Evolutionary conservation across 768 basidiomycete species (phyloP), one percentile per base, ranked within the genome.

Genomic region (Serendipita vermifera): DNA sequence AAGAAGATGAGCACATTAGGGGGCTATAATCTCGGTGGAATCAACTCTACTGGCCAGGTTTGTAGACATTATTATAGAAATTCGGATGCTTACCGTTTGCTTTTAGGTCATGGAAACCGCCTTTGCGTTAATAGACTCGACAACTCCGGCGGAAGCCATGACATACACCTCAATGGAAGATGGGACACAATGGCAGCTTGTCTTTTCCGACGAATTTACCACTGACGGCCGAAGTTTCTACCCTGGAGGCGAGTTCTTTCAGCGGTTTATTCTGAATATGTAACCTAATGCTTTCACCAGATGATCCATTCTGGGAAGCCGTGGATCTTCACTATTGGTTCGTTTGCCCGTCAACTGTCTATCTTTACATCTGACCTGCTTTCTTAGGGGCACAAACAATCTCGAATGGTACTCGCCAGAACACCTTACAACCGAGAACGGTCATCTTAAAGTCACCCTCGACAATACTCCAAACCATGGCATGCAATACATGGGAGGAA

Each of bases 171-270:
- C 80, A 3, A 81, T 76, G 61, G 62, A 66, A 17, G 74, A 82
- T 61, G 75, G 82, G 22, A 70, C 71, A 7, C 68, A 75, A 54
- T 82, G 67, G 79, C 82, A 63, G 56, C 75, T 94, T 11, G 81
- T 90, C 3, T 92, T 89, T 67, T 87, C 85, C 36, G 90, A 93
- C 67, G 91, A 93, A 67, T 93, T 93, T 69, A 82, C 93, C 58
- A 71, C 70, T 5, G 81, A 84, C 3, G 83, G 85, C 14, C 79
- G 91, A 33, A 78, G 83, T 0, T 92, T 92, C 66, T 88, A 84
- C 67, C 82, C 82, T 48, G 88, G 87, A 56, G 36, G 58, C 59
- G 13, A 13, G 14, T n/a, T n/a, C n/a, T n/a, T n/a, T n/a, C n/a
- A n/a, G n/a, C n/a, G n/a, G n/a, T n/a, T n/a, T n/a, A n/a, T n/a